Evolutionary conservation across 179 eudicot species (phyloP), one percentile per base, ranked within the genome.

Genomic region (Vitellaria paradoxa): DNA sequence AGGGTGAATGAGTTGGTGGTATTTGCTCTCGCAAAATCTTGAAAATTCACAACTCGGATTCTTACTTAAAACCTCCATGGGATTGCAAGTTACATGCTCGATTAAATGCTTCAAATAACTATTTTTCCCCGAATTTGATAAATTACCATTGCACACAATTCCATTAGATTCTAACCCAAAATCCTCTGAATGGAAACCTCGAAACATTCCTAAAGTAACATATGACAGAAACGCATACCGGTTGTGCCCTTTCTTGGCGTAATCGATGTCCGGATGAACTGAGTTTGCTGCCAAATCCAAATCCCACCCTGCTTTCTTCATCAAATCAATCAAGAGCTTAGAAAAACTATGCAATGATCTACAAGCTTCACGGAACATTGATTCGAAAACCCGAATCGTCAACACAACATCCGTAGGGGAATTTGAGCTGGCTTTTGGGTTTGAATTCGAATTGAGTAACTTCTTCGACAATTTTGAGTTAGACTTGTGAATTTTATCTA

Each of bases 271-370:
- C 6, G 87, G 66, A 80, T 90, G 87, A 49, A 93, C 90, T 0
- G 93, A 89, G 60, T 78, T 85, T 0, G 98, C 91, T 0, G 91
- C 97, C 77, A 89, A 82, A 78, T 93, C 93, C 92, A 95, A 91
- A 84, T 95, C 95, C 97, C 97, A 95, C 37, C 84, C 82, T 1
- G 93, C 92, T 67, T 79, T 87, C 83, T 78, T 89, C 99, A 95
- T 95, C 91, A 95, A 85, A 52, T 81, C 85, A 72, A 93, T 86
- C 91, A 95, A 86, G 68, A 91, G 72, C 82, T 86, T 88, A 10
- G 82, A 69, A 66, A 84, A 88, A 46, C 82, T 78, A 63, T 88
- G 92, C 53, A 86, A 73, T 40, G 86, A 82, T 53, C 89, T 80
- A 80, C 83, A 84, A 9, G 86, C 86, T 71, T 95, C 98, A 0